Evolutionary conservation across 805 yeast species (phyloP).

Genomic region (Wickerhamiella allomyrinae): DNA sequence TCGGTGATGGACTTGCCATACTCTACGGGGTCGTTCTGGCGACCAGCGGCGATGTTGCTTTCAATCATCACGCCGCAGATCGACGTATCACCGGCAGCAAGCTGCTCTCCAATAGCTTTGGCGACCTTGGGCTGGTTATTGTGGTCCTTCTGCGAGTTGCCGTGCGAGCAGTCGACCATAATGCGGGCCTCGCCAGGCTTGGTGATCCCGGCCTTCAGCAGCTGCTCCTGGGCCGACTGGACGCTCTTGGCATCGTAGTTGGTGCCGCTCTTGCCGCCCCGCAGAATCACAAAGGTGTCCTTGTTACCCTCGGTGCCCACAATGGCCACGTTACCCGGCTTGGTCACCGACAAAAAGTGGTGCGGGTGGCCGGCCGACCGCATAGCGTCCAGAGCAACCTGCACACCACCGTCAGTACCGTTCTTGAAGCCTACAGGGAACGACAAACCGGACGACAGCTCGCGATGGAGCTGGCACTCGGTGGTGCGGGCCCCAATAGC

Average conservation of each 20-base stretch:
- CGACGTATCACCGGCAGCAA: slow-evolving; percentile 53
- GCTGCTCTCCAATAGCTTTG: slow-evolving; percentile 59
- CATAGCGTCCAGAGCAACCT: slow-evolving; percentile 89
- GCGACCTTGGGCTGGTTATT: slow-evolving; percentile 88
- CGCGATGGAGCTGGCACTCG: slow-evolving; percentile 94
- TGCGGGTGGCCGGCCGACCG: slow-evolving; percentile 87
- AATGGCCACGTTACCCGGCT: slow-evolving; percentile 92
- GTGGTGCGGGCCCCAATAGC: slow-evolving; percentile 99
- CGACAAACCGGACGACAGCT: slow-evolving; percentile 87
- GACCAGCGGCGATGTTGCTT: slow-evolving; percentile 79
- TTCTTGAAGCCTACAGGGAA: slow-evolving; percentile 98
- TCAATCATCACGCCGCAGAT: slow-evolving; percentile 96
- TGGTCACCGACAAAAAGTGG: slow-evolving; percentile 88
- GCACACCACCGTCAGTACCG: slow-evolving; percentile 92
- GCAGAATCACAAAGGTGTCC: slow-evolving; percentile 76
- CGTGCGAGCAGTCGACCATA: slow-evolving; percentile 97
- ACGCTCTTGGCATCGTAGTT: slow-evolving; percentile 73
- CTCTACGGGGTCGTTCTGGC: slow-evolving; percentile 68
- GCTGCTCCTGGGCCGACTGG: slow-evolving; percentile 44
- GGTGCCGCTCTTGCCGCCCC: slow-evolving; percentile 93
- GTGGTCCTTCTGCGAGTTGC: slow-evolving; percentile 83
- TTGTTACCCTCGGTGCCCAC: slow-evolving; percentile 90
- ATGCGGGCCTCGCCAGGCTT: slow-evolving; percentile 36
- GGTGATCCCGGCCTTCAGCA: slow-evolving; percentile 31
- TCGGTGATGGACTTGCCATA: slow-evolving; percentile 90